Conservation (phyloP, 169 alveolate species). For the Plasmodium knowlesi region DNA sequence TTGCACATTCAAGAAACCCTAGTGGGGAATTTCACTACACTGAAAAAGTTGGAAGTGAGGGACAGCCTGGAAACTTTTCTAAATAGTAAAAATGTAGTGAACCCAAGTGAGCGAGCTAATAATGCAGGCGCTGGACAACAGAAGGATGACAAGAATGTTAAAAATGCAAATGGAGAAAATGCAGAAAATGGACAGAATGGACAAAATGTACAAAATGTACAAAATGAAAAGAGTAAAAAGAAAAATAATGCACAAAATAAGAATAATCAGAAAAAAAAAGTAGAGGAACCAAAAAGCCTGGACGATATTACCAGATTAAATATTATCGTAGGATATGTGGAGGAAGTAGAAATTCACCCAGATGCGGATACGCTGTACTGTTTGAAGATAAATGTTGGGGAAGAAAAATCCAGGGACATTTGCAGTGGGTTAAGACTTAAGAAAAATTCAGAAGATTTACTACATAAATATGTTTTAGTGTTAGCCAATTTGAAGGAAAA, state of each 20-base stretch:
- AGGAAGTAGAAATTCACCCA: conserved; percentile 82
- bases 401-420: conserved; percentile 81
- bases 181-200: conserved; percentile 49
- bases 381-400: conserved; percentile 83
- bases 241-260: conserved; percentile 53
- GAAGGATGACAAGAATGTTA: neutral
- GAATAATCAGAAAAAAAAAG: conserved; percentile 26
- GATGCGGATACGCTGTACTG: conserved; percentile 86
- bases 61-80: conserved; percentile 22
- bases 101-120: conserved; percentile 11
- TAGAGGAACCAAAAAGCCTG: conserved; percentile 76
- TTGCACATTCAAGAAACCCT: conserved; percentile 64
- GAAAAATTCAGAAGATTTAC: conserved; percentile 82
- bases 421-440: conserved; percentile 86
- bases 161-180: neutral
- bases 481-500: conserved; percentile 87
- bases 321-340: conserved; percentile 80
- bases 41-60: conserved; percentile 15
- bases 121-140: neutral
- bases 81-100: neutral
- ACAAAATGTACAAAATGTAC: conserved; percentile 39
- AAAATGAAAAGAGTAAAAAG: conserved; percentile 48
- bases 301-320: conserved; percentile 82
- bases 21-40: conserved; percentile 24
- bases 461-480: conserved; percentile 86